phyloP scores from a whole-genome alignment of 2,329 filamentous ascomycete species.

The Chrysosporium queenslandicum region DNA sequence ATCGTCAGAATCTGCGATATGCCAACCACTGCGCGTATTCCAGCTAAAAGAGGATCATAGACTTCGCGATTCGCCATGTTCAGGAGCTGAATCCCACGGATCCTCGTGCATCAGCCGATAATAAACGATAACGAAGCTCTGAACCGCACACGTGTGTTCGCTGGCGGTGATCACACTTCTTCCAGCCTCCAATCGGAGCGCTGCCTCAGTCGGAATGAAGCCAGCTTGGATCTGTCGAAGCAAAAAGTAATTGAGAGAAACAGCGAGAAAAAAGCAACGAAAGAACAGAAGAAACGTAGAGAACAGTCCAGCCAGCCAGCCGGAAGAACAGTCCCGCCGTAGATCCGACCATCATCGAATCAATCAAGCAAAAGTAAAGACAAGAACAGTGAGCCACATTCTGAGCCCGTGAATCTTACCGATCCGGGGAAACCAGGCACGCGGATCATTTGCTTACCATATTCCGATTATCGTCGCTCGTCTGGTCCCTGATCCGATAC shows the following conservation, averaged over 20 bases:
- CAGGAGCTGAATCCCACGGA: not conserved
- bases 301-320: not conserved
- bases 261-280: not conserved
- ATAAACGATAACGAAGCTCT: not conserved
- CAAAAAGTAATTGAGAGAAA: too few species aligned
- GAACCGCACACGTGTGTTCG: not conserved
- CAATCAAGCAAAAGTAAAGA: too few species aligned
- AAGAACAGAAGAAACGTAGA: not conserved
- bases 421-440: not conserved
- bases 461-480: not conserved
- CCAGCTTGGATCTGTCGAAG: too few species aligned
- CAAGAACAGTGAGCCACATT: not conserved
- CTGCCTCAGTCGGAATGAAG: too few species aligned
- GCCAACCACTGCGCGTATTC: not conserved
- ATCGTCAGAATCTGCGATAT: too few species aligned
- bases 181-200: not conserved
- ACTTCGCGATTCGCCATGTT: not conserved
- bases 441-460: not conserved
- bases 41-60: not conserved
- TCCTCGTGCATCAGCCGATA: not conserved
- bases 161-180: not conserved
- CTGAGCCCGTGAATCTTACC: not conserved
- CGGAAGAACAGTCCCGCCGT: not conserved
- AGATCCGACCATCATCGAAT: too few species aligned
- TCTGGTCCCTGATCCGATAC: not conserved